phyloP scores from a whole-genome alignment of 2,329 filamentous ascomycete genomes.

The Cladosporium sp. region DNA sequence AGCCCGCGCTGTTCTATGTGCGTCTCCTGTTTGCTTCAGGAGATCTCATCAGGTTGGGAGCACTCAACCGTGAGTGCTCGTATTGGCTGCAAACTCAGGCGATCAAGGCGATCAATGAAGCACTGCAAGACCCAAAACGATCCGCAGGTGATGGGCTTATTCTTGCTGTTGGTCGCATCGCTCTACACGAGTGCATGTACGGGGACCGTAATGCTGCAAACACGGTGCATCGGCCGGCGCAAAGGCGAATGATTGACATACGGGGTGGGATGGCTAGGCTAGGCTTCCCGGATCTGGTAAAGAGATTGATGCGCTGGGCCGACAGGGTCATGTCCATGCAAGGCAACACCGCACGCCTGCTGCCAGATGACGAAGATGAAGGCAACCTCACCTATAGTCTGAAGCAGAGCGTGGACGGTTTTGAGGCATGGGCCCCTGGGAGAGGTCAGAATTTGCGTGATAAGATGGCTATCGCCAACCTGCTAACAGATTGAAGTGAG shows the following conservation, averaged over 20 bases:
- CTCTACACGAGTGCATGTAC: conserved; percentile 37
- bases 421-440: conserved; percentile 34
- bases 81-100: conserved; percentile 34
- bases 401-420: conserved; percentile 31
- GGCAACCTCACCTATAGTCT: conserved; percentile 26
- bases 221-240: conserved; percentile 35
- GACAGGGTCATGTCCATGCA: conserved; percentile 37
- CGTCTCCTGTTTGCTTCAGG: conserved; percentile 36
- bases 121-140: conserved; percentile 25
- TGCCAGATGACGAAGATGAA: conserved; percentile 32
- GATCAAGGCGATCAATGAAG: conserved; percentile 33
- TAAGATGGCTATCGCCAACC: conserved; percentile 32
- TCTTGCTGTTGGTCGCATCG: conserved; percentile 37
- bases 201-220: conserved; percentile 34
- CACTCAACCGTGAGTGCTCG: conserved; percentile 25
- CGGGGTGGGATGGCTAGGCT: conserved; percentile 34
- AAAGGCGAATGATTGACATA: conserved; percentile 36
- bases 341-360: conserved; percentile 30
- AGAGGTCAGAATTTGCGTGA: conserved; percentile 31
- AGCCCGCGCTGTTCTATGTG: conserved; percentile 38
- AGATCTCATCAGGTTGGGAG: conserved; percentile 32
- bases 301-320: conserved; percentile 36
- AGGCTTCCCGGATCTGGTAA: conserved; percentile 35
- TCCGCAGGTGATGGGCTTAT: conserved; percentile 30
- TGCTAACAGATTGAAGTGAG: conserved; percentile 24